Base-by-base conservation (phyloP, 179 eudicot species). In the Silene coronaria region DNA sequence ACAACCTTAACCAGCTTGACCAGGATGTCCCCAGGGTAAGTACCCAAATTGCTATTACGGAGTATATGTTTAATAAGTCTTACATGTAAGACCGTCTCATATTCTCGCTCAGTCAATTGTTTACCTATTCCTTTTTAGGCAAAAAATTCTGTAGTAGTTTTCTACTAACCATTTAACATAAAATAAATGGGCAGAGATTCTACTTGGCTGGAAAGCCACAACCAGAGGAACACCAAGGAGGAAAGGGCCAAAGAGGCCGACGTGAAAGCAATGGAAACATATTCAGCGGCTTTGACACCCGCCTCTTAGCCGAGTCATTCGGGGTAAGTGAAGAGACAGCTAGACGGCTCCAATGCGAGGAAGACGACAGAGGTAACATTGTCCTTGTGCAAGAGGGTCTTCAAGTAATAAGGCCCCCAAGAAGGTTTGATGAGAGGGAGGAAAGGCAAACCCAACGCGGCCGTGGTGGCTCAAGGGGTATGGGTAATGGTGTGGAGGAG, bases 1-100 rank as follows among this genome's bases (percentile, higher is more conserved):
- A 85, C 84, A 22, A 70, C 2, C 89, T 78, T 70, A 91, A 91
- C 88, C 97, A 91, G 67, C 95, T 91, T 32, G 95, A 91, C 76
- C 78, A 69, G 32, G 80, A 70, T 46, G 66, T 69, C 38, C 87
- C 89, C 27, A 87, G 83, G 85, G 87, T 85, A 81, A 11, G 16
- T 5, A 36, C 42, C 42, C 4, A 36, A 36, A 6, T 2, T 5
- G 36, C 1, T 74, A n/a, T 22, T 4, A 32, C 36, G 6, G 36
- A 32, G 36, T 32, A 32, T 32, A 32, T 32, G 36, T 32, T 32
- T 32, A 32, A 32, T 4, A 2, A 32, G 36, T 32, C 36, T 32
- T 32, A 2, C 5, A 32, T 32, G 36, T 5, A 32, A 32, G 5
- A 32, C 6, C 6, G 36, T 32, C 8, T 19, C 63, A 21, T 21